These are phyloP conservation scores for Boletales sp. DNA, from an alignment of 768 basidiomycete genomes.

Conservation along the genomic window DNA sequence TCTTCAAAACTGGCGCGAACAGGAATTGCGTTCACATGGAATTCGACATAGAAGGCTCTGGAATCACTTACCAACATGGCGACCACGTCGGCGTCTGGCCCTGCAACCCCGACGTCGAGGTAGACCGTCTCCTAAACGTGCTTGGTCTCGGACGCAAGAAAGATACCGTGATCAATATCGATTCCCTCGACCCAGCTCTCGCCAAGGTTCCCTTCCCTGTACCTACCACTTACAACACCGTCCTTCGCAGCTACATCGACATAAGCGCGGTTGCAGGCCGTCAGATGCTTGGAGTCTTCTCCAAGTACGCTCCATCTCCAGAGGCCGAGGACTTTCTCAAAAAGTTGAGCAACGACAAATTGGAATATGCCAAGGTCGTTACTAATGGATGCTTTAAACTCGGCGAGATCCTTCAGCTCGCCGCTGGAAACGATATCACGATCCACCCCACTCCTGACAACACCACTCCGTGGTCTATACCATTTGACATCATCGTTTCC, in stretches of 20 bases:
- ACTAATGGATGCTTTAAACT: conserved; percentile 84
- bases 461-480: conserved; percentile 85
- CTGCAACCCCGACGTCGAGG: conserved; percentile 87
- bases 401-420: conserved; percentile 89
- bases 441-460: conserved; percentile 60
- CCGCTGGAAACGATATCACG: conserved; percentile 72
- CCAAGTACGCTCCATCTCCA: conserved; percentile 83
- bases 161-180: conserved; percentile 84
- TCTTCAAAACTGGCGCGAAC: conserved; percentile 70
- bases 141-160: conserved; percentile 82
- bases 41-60: conserved; percentile 89
- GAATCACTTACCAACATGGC: conserved; percentile 98
- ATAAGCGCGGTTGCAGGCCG: conserved; percentile 93
- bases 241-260: conserved; percentile 95
- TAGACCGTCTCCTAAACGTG: conserved; percentile 80
- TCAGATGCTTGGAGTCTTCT: conserved; percentile 83
- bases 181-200: conserved; percentile 95
- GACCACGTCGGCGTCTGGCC: conserved; percentile 99
- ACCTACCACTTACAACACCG: conserved; percentile 90
- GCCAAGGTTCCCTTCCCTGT: conserved; percentile 99
- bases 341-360: conserved; percentile 82
- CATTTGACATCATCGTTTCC: conserved; percentile 96
- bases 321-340: conserved; percentile 72
- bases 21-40: conserved; percentile 96
- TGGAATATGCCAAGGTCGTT: conserved; percentile 75